These are phyloP conservation scores for Calonectria hongkongensis DNA, from an alignment of 2,329 filamentous ascomycete species.

Conservation along the genomic window DNA sequence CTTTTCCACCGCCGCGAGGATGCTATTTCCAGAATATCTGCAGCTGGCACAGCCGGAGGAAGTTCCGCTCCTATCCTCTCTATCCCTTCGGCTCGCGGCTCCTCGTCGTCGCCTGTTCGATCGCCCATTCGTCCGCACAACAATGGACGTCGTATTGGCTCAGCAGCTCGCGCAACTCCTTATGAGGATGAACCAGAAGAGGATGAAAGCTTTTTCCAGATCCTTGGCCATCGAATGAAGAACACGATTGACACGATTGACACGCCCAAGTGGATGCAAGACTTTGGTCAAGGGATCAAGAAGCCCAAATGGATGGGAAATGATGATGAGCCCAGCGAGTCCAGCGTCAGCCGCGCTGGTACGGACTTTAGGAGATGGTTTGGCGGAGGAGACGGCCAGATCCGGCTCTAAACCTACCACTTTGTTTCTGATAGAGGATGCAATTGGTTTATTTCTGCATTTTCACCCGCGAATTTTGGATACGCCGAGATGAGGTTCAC, in stretches of 20 bases:
- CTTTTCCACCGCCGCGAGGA: conserved; percentile 70
- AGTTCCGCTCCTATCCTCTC: conserved; percentile 68
- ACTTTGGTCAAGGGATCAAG: conserved; percentile 81
- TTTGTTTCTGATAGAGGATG: conserved; percentile 20
- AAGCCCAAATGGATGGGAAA: conserved; percentile 88
- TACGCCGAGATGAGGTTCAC: conserved; percentile 39
- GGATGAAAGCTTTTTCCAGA: conserved; percentile 88
- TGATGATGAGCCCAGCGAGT: conserved; percentile 65
- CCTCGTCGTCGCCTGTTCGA: conserved; percentile 60
- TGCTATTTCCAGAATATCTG: conserved; percentile 60
- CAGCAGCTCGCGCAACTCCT: conserved; percentile 52
- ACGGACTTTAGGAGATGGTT: conserved; percentile 76
- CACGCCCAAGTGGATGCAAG: conserved; percentile 87
- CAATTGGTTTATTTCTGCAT: conserved; percentile 35
- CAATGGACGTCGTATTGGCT: conserved; percentile 55
- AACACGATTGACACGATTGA: conserved; percentile 93
- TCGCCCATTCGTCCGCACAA: conserved; percentile 64
- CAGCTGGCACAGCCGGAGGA: conserved; percentile 53
- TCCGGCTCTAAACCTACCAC: conserved; percentile 52
- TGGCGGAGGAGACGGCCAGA: conserved; percentile 66
- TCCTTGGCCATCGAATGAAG: conserved; percentile 88
- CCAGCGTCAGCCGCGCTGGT: conserved; percentile 53
- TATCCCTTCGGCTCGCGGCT: conserved; percentile 64
- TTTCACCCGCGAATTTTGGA: conserved; percentile 29
- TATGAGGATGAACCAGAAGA: conserved; percentile 76